Evolutionary conservation across 257 asterid genomes (phyloP).

Genomic region (Capsicum baccatum): DNA sequence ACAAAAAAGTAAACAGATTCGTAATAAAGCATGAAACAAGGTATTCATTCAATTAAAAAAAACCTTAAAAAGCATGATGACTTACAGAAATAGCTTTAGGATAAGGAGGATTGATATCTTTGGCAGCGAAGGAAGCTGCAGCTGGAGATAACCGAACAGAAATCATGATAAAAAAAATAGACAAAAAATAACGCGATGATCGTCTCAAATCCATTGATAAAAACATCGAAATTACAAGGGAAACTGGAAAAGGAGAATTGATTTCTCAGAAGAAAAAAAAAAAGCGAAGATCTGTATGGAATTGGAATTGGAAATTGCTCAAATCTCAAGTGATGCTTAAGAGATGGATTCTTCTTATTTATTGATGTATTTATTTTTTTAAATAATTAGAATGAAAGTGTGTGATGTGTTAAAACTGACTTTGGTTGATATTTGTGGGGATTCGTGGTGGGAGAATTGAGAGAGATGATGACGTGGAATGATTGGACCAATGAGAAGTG

Average conservation of each 20-base stretch:
- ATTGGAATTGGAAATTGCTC: neutral
- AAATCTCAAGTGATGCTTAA: constrained; percentile 26
- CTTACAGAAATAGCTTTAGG: constrained; percentile 71
- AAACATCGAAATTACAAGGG: neutral
- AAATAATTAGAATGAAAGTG: neutral
- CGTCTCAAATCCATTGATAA: constrained; percentile 40
- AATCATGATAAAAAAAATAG: constrained; percentile 42
- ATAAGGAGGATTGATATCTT: constrained; percentile 47
- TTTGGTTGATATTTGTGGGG: constrained; percentile 1
- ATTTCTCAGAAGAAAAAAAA: neutral
- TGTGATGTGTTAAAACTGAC: neutral
- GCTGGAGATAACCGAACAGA: constrained; percentile 40
- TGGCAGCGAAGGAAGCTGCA: constrained; percentile 43
- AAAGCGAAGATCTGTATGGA: neutral
- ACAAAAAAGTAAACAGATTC: no score
- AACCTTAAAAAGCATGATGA: neutral
- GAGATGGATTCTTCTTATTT: neutral
- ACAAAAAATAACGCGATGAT: constrained; percentile 26
- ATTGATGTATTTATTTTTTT: neutral
- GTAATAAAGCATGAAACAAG: no score
- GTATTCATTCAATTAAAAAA: no score
- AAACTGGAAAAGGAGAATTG: neutral
- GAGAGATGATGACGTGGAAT: constrained; percentile 55
- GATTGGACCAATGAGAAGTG: constrained; percentile 48
- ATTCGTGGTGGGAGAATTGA: constrained; percentile 27